Percentiles rank a stretch among this genome's conserved stretches.
Evolutionary conservation across 2,329 filamentous ascomycete genomes (phyloP).

Genomic region (Fusarium sp.): DNA sequence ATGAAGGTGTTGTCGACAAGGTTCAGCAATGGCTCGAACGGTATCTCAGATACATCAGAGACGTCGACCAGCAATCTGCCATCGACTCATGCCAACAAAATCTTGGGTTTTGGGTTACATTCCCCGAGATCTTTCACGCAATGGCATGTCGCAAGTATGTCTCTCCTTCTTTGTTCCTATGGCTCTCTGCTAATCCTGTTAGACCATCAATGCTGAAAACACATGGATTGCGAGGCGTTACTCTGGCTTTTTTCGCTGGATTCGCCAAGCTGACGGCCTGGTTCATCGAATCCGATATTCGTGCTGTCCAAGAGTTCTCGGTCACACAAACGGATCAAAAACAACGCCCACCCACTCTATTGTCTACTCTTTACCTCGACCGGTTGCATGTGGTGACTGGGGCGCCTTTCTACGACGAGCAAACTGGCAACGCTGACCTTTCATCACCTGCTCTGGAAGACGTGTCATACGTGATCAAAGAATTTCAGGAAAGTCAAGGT

Average conservation of each 20-base stretch:
- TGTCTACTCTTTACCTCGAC: constrained; percentile 56
- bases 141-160: constrained; percentile 56
- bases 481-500: constrained; percentile 57
- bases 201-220: constrained; percentile 45
- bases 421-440: constrained; percentile 26
- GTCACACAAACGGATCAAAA: constrained; percentile 17
- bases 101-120: constrained; percentile 62
- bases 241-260: constrained; percentile 52
- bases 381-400: constrained; percentile 53
- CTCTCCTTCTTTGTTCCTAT: neutral
- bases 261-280: constrained; percentile 65
- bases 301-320: constrained; percentile 33
- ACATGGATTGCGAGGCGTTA: constrained; percentile 47
- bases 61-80: constrained; percentile 50
- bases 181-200: constrained; percentile 11
- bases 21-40: constrained; percentile 64
- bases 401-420: constrained; percentile 21
- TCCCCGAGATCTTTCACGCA: constrained; percentile 62
- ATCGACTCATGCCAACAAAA: constrained; percentile 60
- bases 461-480: constrained; percentile 54
- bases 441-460: constrained; percentile 34
- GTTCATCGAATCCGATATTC: constrained; percentile 63
- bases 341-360: constrained; percentile 41
- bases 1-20: constrained; percentile 58
- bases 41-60: constrained; percentile 58